phyloP scores from a whole-genome alignment of 2,329 filamentous ascomycete genomes.

The Ramularia collo-cygni region DNA sequence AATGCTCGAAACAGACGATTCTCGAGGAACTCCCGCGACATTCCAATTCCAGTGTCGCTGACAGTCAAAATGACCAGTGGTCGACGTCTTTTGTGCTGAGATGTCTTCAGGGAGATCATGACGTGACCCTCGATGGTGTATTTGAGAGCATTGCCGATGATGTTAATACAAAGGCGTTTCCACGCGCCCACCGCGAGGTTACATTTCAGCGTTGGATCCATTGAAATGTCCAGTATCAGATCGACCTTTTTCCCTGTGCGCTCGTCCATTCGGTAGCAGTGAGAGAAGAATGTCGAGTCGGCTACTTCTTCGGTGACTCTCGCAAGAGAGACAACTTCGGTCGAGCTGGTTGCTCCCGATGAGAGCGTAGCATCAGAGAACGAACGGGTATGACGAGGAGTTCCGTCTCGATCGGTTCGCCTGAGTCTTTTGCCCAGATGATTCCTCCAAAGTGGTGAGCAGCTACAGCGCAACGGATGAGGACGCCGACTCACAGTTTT shows the following conservation, averaged over 20 bases:
- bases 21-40: constrained; percentile 56
- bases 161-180: constrained; percentile 40
- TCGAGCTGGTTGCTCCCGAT: not conserved
- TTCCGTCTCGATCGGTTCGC: not conserved
- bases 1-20: constrained; percentile 59
- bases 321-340: constrained; percentile 3
- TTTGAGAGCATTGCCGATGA: constrained; percentile 45
- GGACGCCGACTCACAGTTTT: constrained; percentile 28
- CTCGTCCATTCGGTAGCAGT: constrained; percentile 3
- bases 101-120: constrained; percentile 24
- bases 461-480: too few relatives aligned
- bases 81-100: constrained; percentile 16
- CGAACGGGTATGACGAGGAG: too few relatives aligned
- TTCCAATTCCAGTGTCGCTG: constrained; percentile 59
- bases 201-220: constrained; percentile 35
- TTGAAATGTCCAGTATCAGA: constrained; percentile 40
- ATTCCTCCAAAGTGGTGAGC: constrained; percentile 18
- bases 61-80: constrained; percentile 34
- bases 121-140: constrained; percentile 41
- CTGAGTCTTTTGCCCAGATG: constrained; percentile 11
- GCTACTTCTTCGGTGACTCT: constrained; percentile 8
- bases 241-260: constrained; percentile 31
- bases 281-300: constrained; percentile 6
- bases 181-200: constrained; percentile 40
- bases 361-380: not conserved